Percentiles rank a stretch among this genome's conserved stretches.
phyloP scores from a whole-genome alignment of 495 filamentous ascomycete species.

The Penicillium alfredii region DNA sequence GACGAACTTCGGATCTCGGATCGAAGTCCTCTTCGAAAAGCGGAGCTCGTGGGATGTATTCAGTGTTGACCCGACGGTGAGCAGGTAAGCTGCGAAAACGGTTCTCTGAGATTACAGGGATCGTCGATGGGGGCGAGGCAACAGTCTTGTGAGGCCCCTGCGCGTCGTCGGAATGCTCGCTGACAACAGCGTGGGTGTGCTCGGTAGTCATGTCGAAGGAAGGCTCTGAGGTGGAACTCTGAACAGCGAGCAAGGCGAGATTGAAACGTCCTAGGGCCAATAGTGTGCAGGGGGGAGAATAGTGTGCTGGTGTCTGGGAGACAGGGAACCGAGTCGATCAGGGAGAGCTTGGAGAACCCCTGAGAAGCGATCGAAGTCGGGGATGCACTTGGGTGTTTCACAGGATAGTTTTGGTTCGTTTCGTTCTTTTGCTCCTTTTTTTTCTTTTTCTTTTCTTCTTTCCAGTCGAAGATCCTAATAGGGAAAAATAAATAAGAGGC shows the following conservation, averaged over 20 bases:
- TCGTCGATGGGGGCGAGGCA: conserved; percentile 18
- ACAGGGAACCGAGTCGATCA: no score
- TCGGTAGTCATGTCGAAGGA: conserved; percentile 22
- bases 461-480: conserved; percentile 6
- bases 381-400: no score
- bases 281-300: no score
- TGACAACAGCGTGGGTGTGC: conserved; percentile 10
- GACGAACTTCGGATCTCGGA: conserved; percentile 16
- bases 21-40: conserved; percentile 19
- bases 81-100: conserved; percentile 20
- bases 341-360: background rate
- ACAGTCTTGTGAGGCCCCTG: conserved; percentile 20
- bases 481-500: conserved; percentile 21
- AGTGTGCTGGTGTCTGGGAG: no score
- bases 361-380: no score
- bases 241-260: conserved; percentile 8
- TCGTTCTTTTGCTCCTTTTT: no score
- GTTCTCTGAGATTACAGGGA: conserved; percentile 14
- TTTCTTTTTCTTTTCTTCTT: conserved; percentile 3
- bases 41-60: conserved; percentile 29
- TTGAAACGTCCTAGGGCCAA: conserved; percentile 39
- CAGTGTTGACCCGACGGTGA: conserved; percentile 41
- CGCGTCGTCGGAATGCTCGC: conserved; percentile 28
- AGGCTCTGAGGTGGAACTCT: background rate
- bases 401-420: no score